Base-by-base conservation (phyloP, 179 eudicot species). In the Silene coronaria region DNA sequence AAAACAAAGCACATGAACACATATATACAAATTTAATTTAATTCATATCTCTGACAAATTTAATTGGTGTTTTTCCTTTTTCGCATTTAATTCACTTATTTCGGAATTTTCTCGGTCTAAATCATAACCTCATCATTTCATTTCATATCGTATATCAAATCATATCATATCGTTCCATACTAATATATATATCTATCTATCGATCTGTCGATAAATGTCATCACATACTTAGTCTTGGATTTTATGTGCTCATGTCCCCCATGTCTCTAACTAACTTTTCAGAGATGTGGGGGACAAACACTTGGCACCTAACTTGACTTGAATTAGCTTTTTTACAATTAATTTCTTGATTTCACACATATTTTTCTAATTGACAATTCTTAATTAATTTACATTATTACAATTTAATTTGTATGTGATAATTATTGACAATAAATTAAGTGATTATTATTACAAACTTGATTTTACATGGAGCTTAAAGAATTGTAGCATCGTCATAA, bases 91-190 rank as follows among this genome's bases (percentile, higher is more conserved):
- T 66, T 73, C 65, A 55, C 72, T 64, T 60, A 69, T 66, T 66
- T 78, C 79, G 70, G 61, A 66, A 73, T 58, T 60, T 66, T 73
- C 80, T 70, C 67, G 21, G 57, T 62, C 72, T 77, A 80, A 83
- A 90, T 91, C 82, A 88, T 83, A 78, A 78, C 84, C 80, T 78
- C 84, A 83, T 83, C 81, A 81, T 86, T 72, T 83, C 81, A 81
- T 85, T 72, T 30, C 81, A 78, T 85, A 51, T 55, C 34, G n/a
- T 17, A 58, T 86, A 51, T 55, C 34, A 53, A 16, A 58, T 58
- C 75, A 72, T 28, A 67, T 28, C 81, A 74, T 84, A 17, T 58
- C 74, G 19, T 32, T 23, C 57, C 30, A 70, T 45, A 76, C 79
- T 59, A 53, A 53, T n/a, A 53, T 51, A 14, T 51, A 19, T 51